These are phyloP conservation scores for Marasmius sp. DNA, from an alignment of 1,284 basidiomycete species.

Conservation along the genomic window DNA sequence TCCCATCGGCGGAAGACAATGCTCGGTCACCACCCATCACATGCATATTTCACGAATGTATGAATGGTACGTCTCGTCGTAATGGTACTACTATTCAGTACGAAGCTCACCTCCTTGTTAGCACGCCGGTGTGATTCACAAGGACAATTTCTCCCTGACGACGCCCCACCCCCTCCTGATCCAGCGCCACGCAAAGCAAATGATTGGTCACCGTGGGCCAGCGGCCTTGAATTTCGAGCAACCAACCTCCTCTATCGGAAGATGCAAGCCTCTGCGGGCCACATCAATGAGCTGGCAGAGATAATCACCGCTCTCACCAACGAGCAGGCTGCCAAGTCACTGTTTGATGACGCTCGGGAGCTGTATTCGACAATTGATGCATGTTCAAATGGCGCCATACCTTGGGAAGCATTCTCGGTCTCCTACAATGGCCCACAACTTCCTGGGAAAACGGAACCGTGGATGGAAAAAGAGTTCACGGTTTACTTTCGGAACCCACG, in stretches of 20 bases:
- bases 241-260: slow-evolving; percentile 18
- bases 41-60: too few relatives aligned
- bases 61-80: too few relatives aligned
- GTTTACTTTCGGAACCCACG: slow-evolving; percentile 24
- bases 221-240: slow-evolving; percentile 12
- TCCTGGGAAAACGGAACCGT: slow-evolving; percentile 9
- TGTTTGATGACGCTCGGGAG: neutral
- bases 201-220: slow-evolving; percentile 19
- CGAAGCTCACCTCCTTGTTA: too few relatives aligned
- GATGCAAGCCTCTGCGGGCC: slow-evolving; percentile 13
- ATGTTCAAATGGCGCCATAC: slow-evolving; percentile 14
- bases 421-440: slow-evolving; percentile 12
- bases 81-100: too few relatives aligned
- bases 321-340: neutral
- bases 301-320: slow-evolving; percentile 14
- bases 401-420: slow-evolving; percentile 21
- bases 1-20: too few relatives aligned
- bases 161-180: slow-evolving; percentile 5
- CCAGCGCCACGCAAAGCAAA: neutral
- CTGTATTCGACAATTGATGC: slow-evolving; percentile 13
- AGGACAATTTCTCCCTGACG: slow-evolving; percentile 9
- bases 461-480: slow-evolving; percentile 19
- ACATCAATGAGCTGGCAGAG: slow-evolving; percentile 16
- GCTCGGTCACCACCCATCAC: too few relatives aligned
- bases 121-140: too few relatives aligned